Evolutionary conservation across 768 basidiomycete species (phyloP).

Genomic region (Austroboletus festivus): DNA sequence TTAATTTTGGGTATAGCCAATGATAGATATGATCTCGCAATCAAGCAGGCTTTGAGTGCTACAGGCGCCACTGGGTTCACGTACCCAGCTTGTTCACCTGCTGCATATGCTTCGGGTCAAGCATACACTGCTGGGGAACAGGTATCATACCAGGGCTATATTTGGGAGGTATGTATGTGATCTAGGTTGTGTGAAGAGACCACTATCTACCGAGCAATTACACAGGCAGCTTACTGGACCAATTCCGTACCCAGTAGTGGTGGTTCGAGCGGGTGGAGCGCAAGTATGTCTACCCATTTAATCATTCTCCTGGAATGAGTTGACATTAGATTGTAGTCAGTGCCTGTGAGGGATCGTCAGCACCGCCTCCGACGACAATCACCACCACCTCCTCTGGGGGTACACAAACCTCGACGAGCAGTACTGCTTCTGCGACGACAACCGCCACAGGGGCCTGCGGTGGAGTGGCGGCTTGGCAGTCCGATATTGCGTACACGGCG

Average conservation of each 20-base stretch:
- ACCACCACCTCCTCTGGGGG: constrained; percentile 6
- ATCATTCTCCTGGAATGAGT: neutral
- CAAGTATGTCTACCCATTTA: constrained; percentile 46
- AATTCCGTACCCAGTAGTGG: constrained; percentile 45
- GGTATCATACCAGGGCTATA: constrained; percentile 59
- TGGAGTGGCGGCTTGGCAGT: constrained; percentile 50
- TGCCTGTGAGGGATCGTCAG: constrained; percentile 19
- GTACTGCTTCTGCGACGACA: constrained; percentile 13
- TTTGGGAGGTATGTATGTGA: constrained; percentile 51
- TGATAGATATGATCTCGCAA: constrained; percentile 53
- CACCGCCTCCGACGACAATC: neutral
- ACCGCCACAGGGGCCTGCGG: constrained; percentile 40
- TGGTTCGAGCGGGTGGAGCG: constrained; percentile 59
- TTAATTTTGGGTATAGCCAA: constrained; percentile 41
- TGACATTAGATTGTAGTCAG: constrained; percentile 14
- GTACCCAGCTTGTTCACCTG: constrained; percentile 57
- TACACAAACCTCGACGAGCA: constrained; percentile 10
- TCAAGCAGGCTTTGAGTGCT: constrained; percentile 56
- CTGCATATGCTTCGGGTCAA: constrained; percentile 47
- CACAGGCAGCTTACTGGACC: constrained; percentile 61
- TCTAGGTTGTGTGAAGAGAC: neutral
- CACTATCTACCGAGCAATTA: neutral
- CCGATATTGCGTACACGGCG: constrained; percentile 44
- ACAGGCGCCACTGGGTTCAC: constrained; percentile 70
- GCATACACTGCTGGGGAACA: constrained; percentile 49